A percentile compares a stretch with the other conserved stretches of the same genome.
Conservation (phyloP, 768 basidiomycete genomes). For the Harrya chromipes region DNA sequence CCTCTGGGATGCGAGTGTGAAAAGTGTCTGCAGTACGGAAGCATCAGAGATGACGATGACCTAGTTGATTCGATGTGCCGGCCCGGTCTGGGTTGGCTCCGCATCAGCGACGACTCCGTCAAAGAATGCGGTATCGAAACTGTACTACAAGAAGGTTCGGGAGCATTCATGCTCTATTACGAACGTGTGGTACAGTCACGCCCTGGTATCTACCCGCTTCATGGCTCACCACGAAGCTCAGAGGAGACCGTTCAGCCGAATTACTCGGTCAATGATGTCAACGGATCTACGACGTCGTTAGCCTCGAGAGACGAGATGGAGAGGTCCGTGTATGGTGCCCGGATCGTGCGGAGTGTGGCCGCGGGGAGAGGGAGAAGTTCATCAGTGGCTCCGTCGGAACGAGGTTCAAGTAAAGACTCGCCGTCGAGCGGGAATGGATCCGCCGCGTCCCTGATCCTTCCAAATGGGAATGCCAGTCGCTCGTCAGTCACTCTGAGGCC, state of each 20-base stretch:
- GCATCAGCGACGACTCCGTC: conserved; percentile 85
- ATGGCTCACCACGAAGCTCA: conserved; percentile 45
- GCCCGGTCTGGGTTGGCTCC: conserved; percentile 74
- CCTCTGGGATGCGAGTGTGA: conserved; percentile 47
- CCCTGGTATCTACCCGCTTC: conserved; percentile 32
- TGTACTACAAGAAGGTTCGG: conserved; percentile 71
- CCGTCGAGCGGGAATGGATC: conserved; percentile 13
- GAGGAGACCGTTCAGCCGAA: conserved; percentile 66
- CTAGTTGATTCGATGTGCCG: conserved; percentile 27
- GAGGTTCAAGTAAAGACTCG: conserved; percentile 15
- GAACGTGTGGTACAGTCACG: conserved; percentile 57
- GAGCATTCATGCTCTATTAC: conserved; percentile 91
- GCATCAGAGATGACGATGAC: conserved; percentile 57
- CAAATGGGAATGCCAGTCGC: conserved; percentile 23
- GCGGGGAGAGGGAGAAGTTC: conserved; percentile 43
- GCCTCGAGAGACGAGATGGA: conserved; percentile 23
- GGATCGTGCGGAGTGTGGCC: conserved; percentile 57
- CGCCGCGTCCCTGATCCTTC: conserved; percentile 9
- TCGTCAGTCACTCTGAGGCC: conserved; percentile 23
- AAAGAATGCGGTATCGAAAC: conserved; percentile 70
- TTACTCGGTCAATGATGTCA: conserved; percentile 33
- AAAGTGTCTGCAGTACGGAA: conserved; percentile 45
- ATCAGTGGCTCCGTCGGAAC: conserved; percentile 33
- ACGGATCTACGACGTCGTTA: conserved; percentile 49
- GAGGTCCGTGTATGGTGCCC: conserved; percentile 36